Evolutionary conservation across 2,329 filamentous ascomycete species (phyloP), one percentile per base, ranked within the genome.

Genomic region (Hortaea werneckii): DNA sequence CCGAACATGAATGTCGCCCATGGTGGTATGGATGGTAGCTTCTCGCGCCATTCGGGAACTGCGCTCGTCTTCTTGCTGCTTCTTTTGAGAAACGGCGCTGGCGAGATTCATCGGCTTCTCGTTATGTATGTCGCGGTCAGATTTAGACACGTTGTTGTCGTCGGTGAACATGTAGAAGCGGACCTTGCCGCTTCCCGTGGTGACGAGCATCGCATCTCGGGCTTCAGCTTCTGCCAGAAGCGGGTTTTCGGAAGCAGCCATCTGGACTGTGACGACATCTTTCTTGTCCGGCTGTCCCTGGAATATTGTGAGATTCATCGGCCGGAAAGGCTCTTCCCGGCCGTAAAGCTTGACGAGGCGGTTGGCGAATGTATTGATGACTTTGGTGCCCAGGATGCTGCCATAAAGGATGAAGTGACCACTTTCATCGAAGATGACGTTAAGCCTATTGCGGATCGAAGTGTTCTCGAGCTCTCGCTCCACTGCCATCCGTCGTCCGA

Each of bases 101-200:
- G 76, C 77, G 12, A 82, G 62, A 43, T 80, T 75, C 1, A 79
- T 83, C 0, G 90, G 92, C 57, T 88, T 89, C 67, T 98, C 92
- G 64, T 98, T 98, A 57, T 95, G 88, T 8, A 98, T 76, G 63
- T 98, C 92, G 54, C 92, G 82, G 32, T 83, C 82, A 6, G 85
- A 83, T 65, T 90, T 94, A 54, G 82, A 83, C 43, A 92, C 76
- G 26, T 87, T 84, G 34, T 82, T 78, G 35, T 95, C 85, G 64
- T 95, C 94, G 32, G 87, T 95, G 67, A 95, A 98, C 80, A 96
- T 88, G 75, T 95, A 98, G 69, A 98, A 98, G 37, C 94, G 84
- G 28, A 85, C 79, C 67, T 95, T 96, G 51, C 82, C 85, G 40
- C 85, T 82, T 0, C 82, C 90, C 0, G 92, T 96, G 7, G 79